A percentile compares a stretch with the other conserved stretches of the same genome.
These are phyloP conservation scores for Penicillium fuscoglaucum DNA, from an alignment of 2,329 filamentous ascomycete genomes.

Conservation along the genomic window DNA sequence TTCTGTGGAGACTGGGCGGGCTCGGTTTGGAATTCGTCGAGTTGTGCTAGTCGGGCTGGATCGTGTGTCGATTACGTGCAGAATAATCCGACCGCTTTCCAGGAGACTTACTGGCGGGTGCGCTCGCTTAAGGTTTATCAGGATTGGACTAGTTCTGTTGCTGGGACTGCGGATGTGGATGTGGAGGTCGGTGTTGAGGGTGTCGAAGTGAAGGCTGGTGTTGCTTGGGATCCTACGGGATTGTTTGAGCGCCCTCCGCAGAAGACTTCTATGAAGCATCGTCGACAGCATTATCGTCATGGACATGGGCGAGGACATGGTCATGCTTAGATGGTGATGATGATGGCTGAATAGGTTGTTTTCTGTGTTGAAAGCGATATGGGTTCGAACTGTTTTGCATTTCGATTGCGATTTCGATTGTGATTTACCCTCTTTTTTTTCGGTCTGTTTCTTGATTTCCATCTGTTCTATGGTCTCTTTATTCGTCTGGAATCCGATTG, in stretches of 20 bases:
- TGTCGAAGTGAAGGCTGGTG: neutral
- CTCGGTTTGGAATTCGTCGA: slow-evolving; percentile 61
- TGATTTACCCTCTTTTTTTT: neutral
- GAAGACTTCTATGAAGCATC: slow-evolving; percentile 14
- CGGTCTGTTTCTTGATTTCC: neutral
- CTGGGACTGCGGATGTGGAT: neutral
- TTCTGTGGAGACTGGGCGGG: slow-evolving; percentile 91
- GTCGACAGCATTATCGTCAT: slow-evolving; percentile 13
- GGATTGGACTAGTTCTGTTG: neutral
- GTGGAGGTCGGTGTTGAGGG: no score
- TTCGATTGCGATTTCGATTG: neutral
- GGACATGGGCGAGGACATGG: slow-evolving; percentile 11
- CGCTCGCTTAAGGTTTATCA: slow-evolving; percentile 69
- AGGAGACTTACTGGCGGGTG: slow-evolving; percentile 74
- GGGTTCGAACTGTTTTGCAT: neutral
- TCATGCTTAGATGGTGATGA: slow-evolving; percentile 3
- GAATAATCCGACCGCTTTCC: slow-evolving; percentile 68
- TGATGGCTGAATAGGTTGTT: neutral
- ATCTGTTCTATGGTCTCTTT: neutral
- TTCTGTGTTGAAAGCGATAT: neutral
- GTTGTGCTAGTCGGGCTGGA: slow-evolving; percentile 60
- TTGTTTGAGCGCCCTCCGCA: neutral
- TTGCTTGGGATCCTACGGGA: neutral
- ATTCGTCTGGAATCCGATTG: neutral
- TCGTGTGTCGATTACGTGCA: slow-evolving; percentile 73